phyloP scores from a whole-genome alignment of 331 rosid species.

The Pyrus hybrid region DNA sequence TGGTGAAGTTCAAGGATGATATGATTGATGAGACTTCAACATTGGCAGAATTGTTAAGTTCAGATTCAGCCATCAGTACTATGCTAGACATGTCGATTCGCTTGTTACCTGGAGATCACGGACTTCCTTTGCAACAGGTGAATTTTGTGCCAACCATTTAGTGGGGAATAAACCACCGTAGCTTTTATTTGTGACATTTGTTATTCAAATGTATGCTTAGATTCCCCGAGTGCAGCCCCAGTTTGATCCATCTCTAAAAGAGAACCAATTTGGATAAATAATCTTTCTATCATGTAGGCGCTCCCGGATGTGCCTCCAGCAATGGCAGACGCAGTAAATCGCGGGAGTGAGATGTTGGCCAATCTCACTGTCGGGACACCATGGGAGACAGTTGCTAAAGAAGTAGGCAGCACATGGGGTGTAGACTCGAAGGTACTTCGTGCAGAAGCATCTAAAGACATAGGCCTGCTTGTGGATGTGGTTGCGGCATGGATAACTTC shows the following conservation, averaged over 20 bases:
- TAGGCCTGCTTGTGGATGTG: slow-evolving; percentile 69
- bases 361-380: slow-evolving; percentile 78
- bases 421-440: slow-evolving; percentile 61
- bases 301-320: slow-evolving; percentile 92
- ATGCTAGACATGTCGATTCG: slow-evolving; percentile 94
- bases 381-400: slow-evolving; percentile 91
- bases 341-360: slow-evolving; percentile 80
- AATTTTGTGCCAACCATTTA: not conserved
- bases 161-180: not conserved
- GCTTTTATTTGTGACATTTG: not conserved
- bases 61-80: slow-evolving; percentile 85
- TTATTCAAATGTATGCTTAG: not conserved
- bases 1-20: slow-evolving; percentile 80
- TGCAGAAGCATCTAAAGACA: slow-evolving; percentile 60
- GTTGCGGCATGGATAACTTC: slow-evolving; percentile 75
- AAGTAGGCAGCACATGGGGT: slow-evolving; percentile 79
- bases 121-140: slow-evolving; percentile 94
- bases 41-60: slow-evolving; percentile 77
- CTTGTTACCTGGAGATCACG: slow-evolving; percentile 82
- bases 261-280: not conserved
- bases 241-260: not conserved
- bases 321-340: slow-evolving; percentile 91
- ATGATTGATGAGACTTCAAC: slow-evolving; percentile 73
- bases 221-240: not conserved
- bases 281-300: slow-evolving; percentile 42